These are phyloP conservation scores for Nothophaeocryptopus gaeumannii DNA, from an alignment of 2,329 filamentous ascomycete genomes.

Conservation along the genomic window DNA sequence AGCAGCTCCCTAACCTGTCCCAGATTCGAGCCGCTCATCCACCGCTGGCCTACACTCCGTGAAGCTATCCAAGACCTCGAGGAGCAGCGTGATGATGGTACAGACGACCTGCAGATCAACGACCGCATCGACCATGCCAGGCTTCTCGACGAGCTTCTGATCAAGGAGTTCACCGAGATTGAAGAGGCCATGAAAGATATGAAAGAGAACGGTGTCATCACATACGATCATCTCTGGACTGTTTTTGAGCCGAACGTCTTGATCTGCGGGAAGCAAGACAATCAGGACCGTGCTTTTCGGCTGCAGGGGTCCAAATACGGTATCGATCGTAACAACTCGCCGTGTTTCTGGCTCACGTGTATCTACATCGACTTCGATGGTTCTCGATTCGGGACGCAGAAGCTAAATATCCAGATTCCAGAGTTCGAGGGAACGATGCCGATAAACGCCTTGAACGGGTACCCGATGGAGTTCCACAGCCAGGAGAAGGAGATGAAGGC, in stretches of 20 bases:
- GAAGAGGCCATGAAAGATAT: conserved; percentile 43
- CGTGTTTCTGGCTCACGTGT: conserved; percentile 38
- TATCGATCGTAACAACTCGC: conserved; percentile 35
- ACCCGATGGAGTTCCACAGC: conserved; percentile 46
- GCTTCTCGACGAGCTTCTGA: conserved; percentile 39
- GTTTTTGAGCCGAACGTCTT: conserved; percentile 34
- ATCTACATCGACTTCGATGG: conserved; percentile 40
- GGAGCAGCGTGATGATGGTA: conserved; percentile 1
- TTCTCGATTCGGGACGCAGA: conserved; percentile 37
- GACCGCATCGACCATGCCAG: conserved; percentile 37
- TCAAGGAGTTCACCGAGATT: conserved; percentile 41
- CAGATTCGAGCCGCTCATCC: conserved; percentile 60
- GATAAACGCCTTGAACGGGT: conserved; percentile 43
- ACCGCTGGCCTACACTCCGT: conserved; percentile 56
- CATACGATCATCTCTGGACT: conserved; percentile 36
- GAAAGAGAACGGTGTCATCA: conserved; percentile 35
- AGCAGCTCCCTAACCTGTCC: neutral
- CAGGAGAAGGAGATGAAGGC: conserved; percentile 39
- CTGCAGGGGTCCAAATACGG: conserved; percentile 31
- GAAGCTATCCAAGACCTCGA: conserved; percentile 39
- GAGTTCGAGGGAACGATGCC: conserved; percentile 42
- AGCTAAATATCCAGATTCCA: conserved; percentile 30
- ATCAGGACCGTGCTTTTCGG: conserved; percentile 38
- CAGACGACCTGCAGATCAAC: conserved; percentile 5
- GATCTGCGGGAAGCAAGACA: conserved; percentile 38